These are phyloP conservation scores for Exophiala oligosperma DNA, from an alignment of 2,329 filamentous ascomycete species.

Conservation along the genomic window DNA sequence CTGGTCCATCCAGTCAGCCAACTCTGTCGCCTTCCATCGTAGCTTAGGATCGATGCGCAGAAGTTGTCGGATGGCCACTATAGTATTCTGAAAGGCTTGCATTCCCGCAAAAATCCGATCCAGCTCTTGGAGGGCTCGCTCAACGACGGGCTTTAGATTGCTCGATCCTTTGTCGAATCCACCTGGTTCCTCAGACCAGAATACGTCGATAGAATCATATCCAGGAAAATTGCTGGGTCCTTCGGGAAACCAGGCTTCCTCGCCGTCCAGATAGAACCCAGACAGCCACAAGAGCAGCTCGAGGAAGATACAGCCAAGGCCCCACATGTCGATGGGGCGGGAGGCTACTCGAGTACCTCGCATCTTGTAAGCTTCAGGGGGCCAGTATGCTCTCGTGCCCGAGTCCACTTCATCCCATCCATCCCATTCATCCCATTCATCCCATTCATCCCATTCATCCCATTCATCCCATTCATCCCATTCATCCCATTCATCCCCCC, in stretches of 20 bases:
- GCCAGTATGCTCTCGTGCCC: neutral
- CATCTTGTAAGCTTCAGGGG: neutral
- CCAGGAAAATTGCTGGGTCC: neutral
- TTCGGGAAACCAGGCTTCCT: neutral
- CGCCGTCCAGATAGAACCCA: neutral
- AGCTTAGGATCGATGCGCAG: neutral
- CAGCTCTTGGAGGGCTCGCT: neutral
- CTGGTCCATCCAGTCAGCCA: neutral
- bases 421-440: too few relatives aligned
- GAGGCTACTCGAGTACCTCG: conserved; percentile 12
- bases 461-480: too few relatives aligned
- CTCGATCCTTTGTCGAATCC: neutral
- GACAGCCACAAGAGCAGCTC: conserved; percentile 29
- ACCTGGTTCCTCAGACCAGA: neutral
- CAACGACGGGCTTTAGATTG: neutral
- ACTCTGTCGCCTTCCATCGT: neutral
- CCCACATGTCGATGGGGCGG: conserved; percentile 31
- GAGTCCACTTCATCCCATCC: neutral
- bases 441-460: too few relatives aligned
- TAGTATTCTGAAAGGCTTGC: neutral
- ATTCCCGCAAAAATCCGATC: neutral
- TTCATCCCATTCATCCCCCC: too few relatives aligned
- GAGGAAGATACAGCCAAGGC: conserved; percentile 32
- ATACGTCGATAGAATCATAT: neutral
- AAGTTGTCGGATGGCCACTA: neutral